These are phyloP conservation scores for Multifurca ochricompacta DNA, from an alignment of 768 basidiomycete genomes.

Conservation along the genomic window DNA sequence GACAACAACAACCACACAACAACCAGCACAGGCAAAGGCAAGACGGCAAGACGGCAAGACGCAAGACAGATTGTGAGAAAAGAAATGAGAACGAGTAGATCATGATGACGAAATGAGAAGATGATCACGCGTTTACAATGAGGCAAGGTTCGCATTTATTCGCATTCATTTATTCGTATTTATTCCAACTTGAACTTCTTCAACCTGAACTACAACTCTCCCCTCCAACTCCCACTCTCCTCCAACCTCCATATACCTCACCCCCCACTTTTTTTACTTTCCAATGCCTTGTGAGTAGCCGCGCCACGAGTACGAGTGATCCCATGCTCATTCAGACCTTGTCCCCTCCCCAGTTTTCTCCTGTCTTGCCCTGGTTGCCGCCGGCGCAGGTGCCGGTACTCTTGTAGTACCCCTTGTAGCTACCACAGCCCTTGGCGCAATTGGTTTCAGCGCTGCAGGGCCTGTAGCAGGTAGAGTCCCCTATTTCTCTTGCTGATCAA, in stretches of 20 bases:
- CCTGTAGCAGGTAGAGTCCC: constrained; percentile 3
- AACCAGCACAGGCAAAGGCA: no score
- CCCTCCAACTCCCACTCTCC: no score
- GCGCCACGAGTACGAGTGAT: not conserved
- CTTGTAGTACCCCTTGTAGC: not conserved
- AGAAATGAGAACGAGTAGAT: no score
- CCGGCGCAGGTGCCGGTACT: not conserved
- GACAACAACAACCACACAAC: no score
- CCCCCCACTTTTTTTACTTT: not conserved
- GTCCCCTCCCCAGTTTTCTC: not conserved
- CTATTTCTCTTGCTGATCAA: no score
- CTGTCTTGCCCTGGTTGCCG: not conserved
- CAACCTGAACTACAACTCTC: not conserved
- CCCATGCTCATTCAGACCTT: not conserved
- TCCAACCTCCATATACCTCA: not conserved
- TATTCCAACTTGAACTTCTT: no score
- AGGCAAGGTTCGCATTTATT: no score
- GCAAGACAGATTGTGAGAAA: no score
- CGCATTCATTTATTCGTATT: no score
- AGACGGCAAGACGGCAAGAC: no score
- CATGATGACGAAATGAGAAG: no score
- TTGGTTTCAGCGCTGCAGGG: constrained; percentile 2
- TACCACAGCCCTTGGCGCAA: not conserved
- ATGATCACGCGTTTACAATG: no score
- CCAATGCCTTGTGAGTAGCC: not conserved